Conservation (phyloP, 2,329 filamentous ascomycete genomes). For the Beauveria scarabaeidicola region DNA sequence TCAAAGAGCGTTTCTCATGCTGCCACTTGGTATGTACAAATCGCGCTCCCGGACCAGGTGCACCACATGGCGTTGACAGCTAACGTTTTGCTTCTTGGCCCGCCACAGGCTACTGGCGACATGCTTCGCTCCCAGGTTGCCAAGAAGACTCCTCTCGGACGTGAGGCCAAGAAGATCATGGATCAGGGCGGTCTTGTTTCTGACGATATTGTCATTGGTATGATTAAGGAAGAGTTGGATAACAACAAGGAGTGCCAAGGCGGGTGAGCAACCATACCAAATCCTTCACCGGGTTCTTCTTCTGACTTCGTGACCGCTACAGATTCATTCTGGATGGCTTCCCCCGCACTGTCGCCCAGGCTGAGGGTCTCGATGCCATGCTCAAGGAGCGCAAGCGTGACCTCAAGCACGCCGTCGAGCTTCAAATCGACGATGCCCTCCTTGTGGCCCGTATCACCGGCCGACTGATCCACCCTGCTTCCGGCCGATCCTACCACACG, state of each 20-base stretch:
- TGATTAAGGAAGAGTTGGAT: conserved; percentile 97
- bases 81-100: conserved; percentile 15
- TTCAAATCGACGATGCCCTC: conserved; percentile 91
- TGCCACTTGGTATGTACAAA: conserved; percentile 75
- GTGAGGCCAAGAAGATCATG: conserved; percentile 99
- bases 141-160: conserved; percentile 89
- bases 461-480: conserved; percentile 89
- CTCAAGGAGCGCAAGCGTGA: conserved; percentile 67
- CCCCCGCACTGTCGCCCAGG: conserved; percentile 91
- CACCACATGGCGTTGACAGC: not conserved
- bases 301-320: conserved; percentile 11
- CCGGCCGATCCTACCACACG: conserved; percentile 94
- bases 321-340: conserved; percentile 99
- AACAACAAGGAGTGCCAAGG: conserved; percentile 93
- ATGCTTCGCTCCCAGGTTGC: conserved; percentile 98
- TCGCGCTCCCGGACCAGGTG: conserved; percentile 3
- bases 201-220: conserved; percentile 98
- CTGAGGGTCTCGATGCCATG: conserved; percentile 91
- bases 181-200: conserved; percentile 94
- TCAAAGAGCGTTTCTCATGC: conserved; percentile 96
- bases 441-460: conserved; percentile 95
- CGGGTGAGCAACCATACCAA: conserved; percentile 52
- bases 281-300: not conserved
- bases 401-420: conserved; percentile 90
- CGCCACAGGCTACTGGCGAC: conserved; percentile 79